Evolutionary conservation across 1,284 basidiomycete species (phyloP).

Genomic region (Earliella scabrosa): DNA sequence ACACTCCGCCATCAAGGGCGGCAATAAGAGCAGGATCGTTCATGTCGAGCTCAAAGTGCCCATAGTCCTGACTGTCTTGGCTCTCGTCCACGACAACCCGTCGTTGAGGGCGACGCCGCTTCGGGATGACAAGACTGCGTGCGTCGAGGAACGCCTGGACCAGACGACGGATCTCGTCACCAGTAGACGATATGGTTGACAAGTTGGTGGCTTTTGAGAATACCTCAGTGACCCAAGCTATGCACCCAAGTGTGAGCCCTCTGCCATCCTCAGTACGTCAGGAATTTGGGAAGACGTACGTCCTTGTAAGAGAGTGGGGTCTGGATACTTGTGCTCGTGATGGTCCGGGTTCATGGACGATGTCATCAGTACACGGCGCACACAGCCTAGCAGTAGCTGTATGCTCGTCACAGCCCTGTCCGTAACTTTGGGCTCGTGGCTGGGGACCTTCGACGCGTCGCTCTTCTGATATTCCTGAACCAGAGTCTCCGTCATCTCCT

Average conservation of each 20-base stretch:
- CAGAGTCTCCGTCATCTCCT: conserved; percentile 63
- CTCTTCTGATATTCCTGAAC: conserved; percentile 56
- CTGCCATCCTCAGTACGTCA: too few relatives aligned
- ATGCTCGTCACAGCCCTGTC: conserved; percentile 39
- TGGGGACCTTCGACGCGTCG: conserved; percentile 14
- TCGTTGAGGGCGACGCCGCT: conserved; percentile 43
- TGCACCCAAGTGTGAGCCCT: neutral
- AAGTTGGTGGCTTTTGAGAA: conserved; percentile 51
- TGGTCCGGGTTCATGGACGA: conserved; percentile 44
- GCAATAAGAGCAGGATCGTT: conserved; percentile 63
- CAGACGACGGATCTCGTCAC: conserved; percentile 59
- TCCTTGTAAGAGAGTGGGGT: conserved; percentile 62
- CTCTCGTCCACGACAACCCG: conserved; percentile 39
- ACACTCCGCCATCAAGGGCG: conserved; percentile 48
- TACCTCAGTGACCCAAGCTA: conserved; percentile 68
- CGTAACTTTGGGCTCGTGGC: conserved; percentile 11
- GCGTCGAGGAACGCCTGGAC: conserved; percentile 71
- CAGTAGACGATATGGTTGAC: conserved; percentile 42
- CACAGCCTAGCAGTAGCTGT: conserved; percentile 62
- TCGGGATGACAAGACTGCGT: conserved; percentile 55
- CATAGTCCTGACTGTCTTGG: conserved; percentile 83
- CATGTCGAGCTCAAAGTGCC: conserved; percentile 56
- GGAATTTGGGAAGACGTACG: too few relatives aligned
- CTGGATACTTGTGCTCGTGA: conserved; percentile 56
- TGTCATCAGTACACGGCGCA: conserved; percentile 64